A percentile compares a stretch with the other conserved stretches of the same genome.
Evolutionary conservation across 2,329 filamentous ascomycete species (phyloP).

Genomic region (Pseudogymnoascus sp.): DNA sequence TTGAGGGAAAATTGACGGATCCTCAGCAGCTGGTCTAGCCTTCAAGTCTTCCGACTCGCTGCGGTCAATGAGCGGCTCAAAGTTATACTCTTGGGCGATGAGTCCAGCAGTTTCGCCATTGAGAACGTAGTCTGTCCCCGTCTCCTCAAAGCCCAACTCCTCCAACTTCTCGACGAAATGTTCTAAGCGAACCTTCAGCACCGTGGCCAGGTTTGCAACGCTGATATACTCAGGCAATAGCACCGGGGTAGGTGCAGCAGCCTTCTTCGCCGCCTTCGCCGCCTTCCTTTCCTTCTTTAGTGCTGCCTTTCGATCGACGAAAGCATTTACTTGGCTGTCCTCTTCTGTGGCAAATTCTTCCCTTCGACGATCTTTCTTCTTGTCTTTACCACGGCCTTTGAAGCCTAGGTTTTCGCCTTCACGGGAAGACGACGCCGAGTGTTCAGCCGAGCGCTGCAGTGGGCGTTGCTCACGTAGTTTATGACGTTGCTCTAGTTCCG

Average conservation of each 20-base stretch:
- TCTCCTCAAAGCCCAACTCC: conserved; percentile 82
- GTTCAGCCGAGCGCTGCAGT: not conserved
- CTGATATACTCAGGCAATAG: conserved; percentile 86
- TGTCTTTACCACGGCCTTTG: conserved; percentile 4
- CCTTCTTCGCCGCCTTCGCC: conserved; percentile 30
- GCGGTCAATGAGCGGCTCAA: conserved; percentile 68
- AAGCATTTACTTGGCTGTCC: conserved; percentile 25
- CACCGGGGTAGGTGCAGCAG: conserved; percentile 48
- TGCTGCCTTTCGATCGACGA: conserved; percentile 24
- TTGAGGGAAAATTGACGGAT: conserved; percentile 56
- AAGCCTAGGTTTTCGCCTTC: not conserved
- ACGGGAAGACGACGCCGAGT: not conserved
- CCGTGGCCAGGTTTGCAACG: conserved; percentile 69
- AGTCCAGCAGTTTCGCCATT: conserved; percentile 85
- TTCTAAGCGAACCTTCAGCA: conserved; percentile 61
- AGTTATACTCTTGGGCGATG: conserved; percentile 87
- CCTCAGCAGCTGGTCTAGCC: conserved; percentile 58
- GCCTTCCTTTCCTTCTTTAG: conserved; percentile 34
- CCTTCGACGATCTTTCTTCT: conserved; percentile 15
- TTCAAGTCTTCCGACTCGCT: conserved; percentile 61
- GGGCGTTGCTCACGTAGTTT: not conserved
- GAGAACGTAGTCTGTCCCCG: conserved; percentile 74
- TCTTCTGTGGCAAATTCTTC: conserved; percentile 21
- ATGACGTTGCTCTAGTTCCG: not conserved
- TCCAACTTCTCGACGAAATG: conserved; percentile 67